A percentile compares a stretch with the other conserved stretches of the same genome.
These are phyloP conservation scores for Clonostachys solani DNA, from an alignment of 2,329 filamentous ascomycete species.

Conservation along the genomic window DNA sequence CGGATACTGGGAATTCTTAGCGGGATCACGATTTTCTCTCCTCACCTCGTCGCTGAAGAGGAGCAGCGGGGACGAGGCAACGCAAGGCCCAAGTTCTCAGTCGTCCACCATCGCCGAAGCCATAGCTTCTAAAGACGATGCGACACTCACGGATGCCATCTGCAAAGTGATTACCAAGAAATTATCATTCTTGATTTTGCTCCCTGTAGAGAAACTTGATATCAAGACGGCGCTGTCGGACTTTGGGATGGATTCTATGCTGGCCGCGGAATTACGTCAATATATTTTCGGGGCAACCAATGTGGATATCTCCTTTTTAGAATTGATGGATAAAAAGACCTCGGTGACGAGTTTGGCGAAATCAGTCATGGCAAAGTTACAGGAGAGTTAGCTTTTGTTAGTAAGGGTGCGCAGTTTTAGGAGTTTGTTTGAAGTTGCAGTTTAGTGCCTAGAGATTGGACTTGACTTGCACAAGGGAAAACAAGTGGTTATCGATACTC, in stretches of 20 bases:
- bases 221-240: constrained; percentile 14
- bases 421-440: too few relatives aligned
- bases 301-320: constrained; percentile 24
- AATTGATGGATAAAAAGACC: constrained; percentile 3
- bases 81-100: constrained; percentile 5
- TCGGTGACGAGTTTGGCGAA: not conserved
- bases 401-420: too few relatives aligned
- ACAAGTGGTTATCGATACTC: too few relatives aligned
- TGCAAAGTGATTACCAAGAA: constrained; percentile 4
- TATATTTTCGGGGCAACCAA: constrained; percentile 24
- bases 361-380: not conserved
- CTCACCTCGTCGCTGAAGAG: not conserved
- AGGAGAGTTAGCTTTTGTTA: too few relatives aligned
- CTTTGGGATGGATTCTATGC: constrained; percentile 34
- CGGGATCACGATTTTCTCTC: not conserved
- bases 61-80: not conserved
- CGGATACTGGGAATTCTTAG: not conserved
- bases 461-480: too few relatives aligned
- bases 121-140: not conserved
- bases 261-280: constrained; percentile 29
- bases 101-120: constrained; percentile 9
- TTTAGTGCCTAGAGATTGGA: too few relatives aligned
- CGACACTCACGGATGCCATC: constrained; percentile 4
- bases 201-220: constrained; percentile 17
- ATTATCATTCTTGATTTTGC: constrained; percentile 13